phyloP scores from a whole-genome alignment of 2,329 filamentous ascomycete species.

The Nemania diffusa region DNA sequence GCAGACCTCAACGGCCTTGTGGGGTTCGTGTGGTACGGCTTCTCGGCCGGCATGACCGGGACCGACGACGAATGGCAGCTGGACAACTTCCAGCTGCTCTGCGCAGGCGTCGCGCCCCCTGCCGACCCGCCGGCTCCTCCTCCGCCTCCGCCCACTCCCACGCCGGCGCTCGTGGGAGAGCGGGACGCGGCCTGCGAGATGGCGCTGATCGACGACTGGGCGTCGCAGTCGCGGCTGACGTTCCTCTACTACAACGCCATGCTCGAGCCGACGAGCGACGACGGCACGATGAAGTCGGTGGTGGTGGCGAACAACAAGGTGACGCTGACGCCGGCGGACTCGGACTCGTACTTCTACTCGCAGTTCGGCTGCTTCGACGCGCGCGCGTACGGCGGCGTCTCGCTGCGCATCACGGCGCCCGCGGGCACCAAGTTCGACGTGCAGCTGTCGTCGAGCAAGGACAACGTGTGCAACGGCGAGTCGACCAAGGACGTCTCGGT shows the following conservation, averaged over 20 bases:
- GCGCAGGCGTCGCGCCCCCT: conserved; percentile 42
- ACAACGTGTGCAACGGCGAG: conserved; percentile 55
- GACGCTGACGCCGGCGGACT: conserved; percentile 61
- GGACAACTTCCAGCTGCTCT: conserved; percentile 60
- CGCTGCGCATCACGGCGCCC: conserved; percentile 64
- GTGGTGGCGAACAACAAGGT: conserved; percentile 62
- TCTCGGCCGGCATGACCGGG: conserved; percentile 45
- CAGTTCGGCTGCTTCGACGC: conserved; percentile 65
- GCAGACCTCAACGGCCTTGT: conserved; percentile 62
- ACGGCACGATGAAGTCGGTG: conserved; percentile 66
- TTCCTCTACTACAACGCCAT: conserved; percentile 71
- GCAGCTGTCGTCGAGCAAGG: conserved; percentile 59
- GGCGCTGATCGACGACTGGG: conserved; percentile 68
- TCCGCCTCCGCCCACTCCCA: neutral
- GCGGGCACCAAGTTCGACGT: conserved; percentile 62
- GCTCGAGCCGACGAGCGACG: conserved; percentile 65
- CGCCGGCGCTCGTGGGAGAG: too few species aligned
- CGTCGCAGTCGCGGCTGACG: conserved; percentile 69
- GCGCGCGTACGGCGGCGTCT: conserved; percentile 64
- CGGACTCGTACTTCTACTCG: conserved; percentile 67
- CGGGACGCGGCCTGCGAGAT: too few species aligned
- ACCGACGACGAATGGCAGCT: conserved; percentile 59
- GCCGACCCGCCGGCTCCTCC: conserved; percentile 24
- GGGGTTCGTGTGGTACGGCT: conserved; percentile 54
- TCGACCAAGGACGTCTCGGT: conserved; percentile 51